phyloP scores from a whole-genome alignment of 257 asterid genomes.

The Nyctanthes arbortristis region DNA sequence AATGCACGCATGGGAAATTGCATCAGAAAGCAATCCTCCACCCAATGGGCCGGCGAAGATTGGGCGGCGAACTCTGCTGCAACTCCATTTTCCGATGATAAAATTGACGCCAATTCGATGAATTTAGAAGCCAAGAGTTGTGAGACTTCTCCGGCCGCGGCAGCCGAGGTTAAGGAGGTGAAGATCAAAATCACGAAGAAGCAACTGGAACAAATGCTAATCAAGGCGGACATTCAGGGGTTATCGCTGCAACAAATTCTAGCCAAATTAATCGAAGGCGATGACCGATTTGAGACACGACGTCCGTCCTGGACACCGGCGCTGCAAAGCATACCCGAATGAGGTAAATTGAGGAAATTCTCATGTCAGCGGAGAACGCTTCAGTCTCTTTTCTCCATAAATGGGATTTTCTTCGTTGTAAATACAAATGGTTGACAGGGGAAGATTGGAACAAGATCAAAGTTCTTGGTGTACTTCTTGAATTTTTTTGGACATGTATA shows the following conservation, averaged over 20 bases:
- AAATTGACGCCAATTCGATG: background rate
- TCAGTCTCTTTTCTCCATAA: too few species aligned
- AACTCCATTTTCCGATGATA: background rate
- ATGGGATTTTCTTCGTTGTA: too few species aligned
- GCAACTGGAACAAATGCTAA: background rate
- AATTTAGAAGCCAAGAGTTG: background rate
- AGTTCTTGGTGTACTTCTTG: too few species aligned
- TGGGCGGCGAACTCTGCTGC: too few species aligned
- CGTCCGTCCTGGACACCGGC: background rate
- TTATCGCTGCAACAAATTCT: background rate
- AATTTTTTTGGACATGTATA: too few species aligned
- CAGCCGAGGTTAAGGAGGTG: background rate
- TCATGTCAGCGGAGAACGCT: too few species aligned
- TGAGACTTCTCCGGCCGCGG: background rate
- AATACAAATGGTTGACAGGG: too few species aligned
- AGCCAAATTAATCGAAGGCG: background rate
- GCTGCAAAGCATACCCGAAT: background rate
- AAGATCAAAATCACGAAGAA: background rate
- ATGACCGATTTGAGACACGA: background rate
- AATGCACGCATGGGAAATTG: background rate
- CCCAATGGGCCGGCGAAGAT: background rate
- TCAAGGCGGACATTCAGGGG: background rate
- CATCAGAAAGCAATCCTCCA: background rate
- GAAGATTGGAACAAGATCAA: too few species aligned
- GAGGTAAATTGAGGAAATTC: background rate